Percentiles rank a stretch among this genome's conserved stretches.
phyloP scores from a whole-genome alignment of 2,329 filamentous ascomycete species.

The Helicocarpus griseus region DNA sequence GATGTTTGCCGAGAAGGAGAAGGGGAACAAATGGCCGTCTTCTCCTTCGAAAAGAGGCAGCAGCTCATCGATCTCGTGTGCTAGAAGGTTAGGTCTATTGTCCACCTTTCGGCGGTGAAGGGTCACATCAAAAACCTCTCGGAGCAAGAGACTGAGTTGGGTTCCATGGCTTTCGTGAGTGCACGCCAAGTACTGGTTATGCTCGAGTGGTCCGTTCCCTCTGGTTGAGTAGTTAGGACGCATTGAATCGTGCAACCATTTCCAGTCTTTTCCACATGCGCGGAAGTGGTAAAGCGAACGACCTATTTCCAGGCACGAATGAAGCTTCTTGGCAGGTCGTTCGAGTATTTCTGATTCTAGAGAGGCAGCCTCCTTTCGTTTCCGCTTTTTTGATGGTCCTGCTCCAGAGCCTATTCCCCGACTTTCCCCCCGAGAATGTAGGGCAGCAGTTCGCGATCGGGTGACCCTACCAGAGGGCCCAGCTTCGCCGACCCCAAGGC shows the following conservation, averaged over 20 bases:
- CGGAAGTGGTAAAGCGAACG: slow-evolving; percentile 20
- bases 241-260: slow-evolving; percentile 27
- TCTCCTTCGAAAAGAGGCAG: slow-evolving; percentile 18
- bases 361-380: not conserved
- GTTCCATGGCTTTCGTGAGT: slow-evolving; percentile 26
- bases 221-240: slow-evolving; percentile 12
- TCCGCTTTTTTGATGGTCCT: slow-evolving; percentile 4
- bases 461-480: not conserved
- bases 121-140: slow-evolving; percentile 28
- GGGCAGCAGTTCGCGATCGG: not conserved
- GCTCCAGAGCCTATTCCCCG: not conserved
- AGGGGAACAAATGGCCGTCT: slow-evolving; percentile 19
- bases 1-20: slow-evolving; percentile 26
- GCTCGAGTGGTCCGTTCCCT: not conserved
- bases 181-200: slow-evolving; percentile 13
- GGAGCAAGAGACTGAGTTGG: slow-evolving; percentile 23
- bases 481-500: not conserved
- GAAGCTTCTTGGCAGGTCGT: not conserved
- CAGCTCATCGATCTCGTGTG: slow-evolving; percentile 28
- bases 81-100: slow-evolving; percentile 18
- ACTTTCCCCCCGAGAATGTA: not conserved
- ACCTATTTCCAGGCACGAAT: slow-evolving; percentile 20
- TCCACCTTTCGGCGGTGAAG: slow-evolving; percentile 19
- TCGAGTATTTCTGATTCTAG: not conserved
- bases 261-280: slow-evolving; percentile 24